Conservation (phyloP, 768 basidiomycete genomes). For the Gloeophyllum trabeum region DNA sequence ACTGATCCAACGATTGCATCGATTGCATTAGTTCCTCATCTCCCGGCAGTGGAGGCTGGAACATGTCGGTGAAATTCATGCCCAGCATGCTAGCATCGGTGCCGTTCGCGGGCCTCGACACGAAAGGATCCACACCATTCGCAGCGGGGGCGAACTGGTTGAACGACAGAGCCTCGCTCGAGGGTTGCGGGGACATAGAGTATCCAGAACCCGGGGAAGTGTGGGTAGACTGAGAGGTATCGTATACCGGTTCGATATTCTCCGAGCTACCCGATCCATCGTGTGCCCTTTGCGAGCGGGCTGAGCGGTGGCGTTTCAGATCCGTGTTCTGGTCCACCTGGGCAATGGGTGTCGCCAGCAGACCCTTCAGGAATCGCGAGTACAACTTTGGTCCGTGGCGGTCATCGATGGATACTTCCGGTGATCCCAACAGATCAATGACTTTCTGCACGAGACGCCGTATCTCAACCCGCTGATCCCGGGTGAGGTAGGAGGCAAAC, state of each 20-base stretch:
- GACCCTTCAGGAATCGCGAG: slow-evolving; percentile 64
- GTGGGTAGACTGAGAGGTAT: neutral
- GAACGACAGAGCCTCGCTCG: neutral
- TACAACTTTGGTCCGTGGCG: slow-evolving; percentile 75
- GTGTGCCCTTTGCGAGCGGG: neutral
- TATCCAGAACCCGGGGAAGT: neutral
- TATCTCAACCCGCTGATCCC: slow-evolving; percentile 50
- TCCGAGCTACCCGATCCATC: neutral
- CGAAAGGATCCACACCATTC: neutral
- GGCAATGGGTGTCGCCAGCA: slow-evolving; percentile 38
- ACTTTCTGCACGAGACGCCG: slow-evolving; percentile 52
- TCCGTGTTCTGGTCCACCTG: neutral
- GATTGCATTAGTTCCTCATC: neutral
- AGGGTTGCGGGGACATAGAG: neutral
- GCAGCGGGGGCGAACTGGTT: neutral
- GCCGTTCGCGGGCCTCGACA: neutral
- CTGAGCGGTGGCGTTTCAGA: neutral
- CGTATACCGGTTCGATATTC: neutral
- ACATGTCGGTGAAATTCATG: neutral
- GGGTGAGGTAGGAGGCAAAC: slow-evolving; percentile 48
- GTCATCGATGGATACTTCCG: slow-evolving; percentile 69
- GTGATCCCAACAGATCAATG: slow-evolving; percentile 53
- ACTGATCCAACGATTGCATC: neutral
- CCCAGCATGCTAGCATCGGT: neutral
- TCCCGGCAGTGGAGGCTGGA: neutral